Conservation (phyloP, 108 stramenopile genomes). For the Cyclostephanos tholiformis region DNA sequence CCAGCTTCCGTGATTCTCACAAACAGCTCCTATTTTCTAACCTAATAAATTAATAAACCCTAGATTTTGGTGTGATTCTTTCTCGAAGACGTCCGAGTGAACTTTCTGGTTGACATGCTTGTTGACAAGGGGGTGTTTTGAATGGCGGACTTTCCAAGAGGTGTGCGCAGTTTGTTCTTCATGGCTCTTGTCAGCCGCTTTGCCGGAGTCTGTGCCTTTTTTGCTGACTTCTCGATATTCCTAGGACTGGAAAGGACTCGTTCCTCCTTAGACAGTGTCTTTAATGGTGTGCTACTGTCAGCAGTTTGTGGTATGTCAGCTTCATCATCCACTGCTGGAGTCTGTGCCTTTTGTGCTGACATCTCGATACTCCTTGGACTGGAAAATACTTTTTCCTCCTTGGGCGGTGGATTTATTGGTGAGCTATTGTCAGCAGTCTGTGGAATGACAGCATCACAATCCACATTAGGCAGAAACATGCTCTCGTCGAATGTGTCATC, state of each 20-base stretch:
- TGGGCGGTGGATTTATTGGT: constrained; percentile 20
- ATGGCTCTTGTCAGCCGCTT: constrained; percentile 7
- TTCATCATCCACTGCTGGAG: constrained; percentile 7
- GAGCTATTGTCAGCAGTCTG: constrained; percentile 19
- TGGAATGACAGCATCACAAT: background rate
- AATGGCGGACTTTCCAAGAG: constrained; percentile 8
- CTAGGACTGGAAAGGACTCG: constrained; percentile 16
- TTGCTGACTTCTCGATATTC: background rate
- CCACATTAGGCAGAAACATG: constrained; percentile 41
- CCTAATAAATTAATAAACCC: too few species aligned
- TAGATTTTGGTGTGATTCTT: background rate
- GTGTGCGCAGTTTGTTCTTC: constrained; percentile 10
- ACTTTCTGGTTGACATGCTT: background rate
- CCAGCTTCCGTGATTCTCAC: too few species aligned
- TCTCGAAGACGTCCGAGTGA: background rate
- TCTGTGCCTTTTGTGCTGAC: background rate
- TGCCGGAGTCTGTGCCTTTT: constrained; percentile 3
- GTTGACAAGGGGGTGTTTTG: constrained; percentile 1
- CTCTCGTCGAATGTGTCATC: constrained; percentile 45
- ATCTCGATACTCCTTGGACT: background rate
- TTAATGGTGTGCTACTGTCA: constrained; percentile 25
- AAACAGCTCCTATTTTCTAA: too few species aligned
- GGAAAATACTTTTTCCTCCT: constrained; percentile 12
- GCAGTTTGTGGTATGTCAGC: constrained; percentile 6
- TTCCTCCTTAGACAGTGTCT: constrained; percentile 15